Base-by-base conservation (phyloP, 2,329 filamentous ascomycete genomes). In the Colletotrichum spinosum region DNA sequence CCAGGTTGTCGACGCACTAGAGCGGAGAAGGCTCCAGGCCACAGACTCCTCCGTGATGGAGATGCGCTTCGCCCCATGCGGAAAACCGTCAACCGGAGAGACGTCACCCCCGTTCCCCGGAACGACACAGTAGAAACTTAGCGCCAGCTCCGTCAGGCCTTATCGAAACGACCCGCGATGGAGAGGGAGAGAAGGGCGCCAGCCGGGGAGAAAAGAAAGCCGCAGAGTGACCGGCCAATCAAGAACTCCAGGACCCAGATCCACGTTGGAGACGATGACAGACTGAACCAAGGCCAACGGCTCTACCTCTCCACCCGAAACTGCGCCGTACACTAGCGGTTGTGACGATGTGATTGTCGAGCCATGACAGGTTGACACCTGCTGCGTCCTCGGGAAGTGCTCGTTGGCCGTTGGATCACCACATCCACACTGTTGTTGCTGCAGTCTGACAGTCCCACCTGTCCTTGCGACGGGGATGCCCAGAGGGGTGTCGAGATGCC, bases 141-240 rank as follows among this genome's bases (percentile, higher is more conserved):
- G 55, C 46, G 10, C 42, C 53, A 52, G 54, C 37, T 4, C 8
- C 38, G 25, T 13, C n/a, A 54, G 42, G 58, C 57, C 45, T 48
- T 52, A 56, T 62, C 58, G 39, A 65, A 44, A 15, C 35, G 62
- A 38, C 42, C 39, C 35, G 17, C 48, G 56, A 59, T 39, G 52
- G 61, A 60, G 39, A 45, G 42, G 53, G 46, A 55, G 52, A 52
- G 46, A 55, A 58, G 33, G 33, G 44, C 34, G 46, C 41, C 37
- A 49, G 48, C 25, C 37, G 41, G 49, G 54, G 60, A 63, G 48
- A 59, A 63, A 63, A 59, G 60, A 64, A 64, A 17, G 42, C 49
- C 44, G 42, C 49, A 25, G 3, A 25, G 25, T 25, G 25, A 25
- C 25, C 25, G 25, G 4, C 25, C 25, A 25, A 25, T 25, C 25